Evolutionary conservation across 1,284 basidiomycete genomes (phyloP).

Genomic region (Irpex lacteus): DNA sequence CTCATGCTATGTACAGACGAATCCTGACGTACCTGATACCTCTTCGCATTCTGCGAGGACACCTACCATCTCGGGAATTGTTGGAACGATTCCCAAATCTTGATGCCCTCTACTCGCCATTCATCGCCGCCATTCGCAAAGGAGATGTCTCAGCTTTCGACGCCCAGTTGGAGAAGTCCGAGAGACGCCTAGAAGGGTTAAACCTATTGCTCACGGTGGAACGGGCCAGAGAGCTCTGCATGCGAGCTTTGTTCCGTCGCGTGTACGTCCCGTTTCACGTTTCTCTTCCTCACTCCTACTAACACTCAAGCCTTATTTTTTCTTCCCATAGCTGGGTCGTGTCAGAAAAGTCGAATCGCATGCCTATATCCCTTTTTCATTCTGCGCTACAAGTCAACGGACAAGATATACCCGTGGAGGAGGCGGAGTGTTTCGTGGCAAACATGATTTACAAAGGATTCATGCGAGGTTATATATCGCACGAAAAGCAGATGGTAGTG

Average conservation of each 20-base stretch:
- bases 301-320: neutral
- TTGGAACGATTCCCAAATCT: constrained; percentile 72
- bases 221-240: constrained; percentile 82
- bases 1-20: constrained; percentile 44
- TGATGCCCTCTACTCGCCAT: constrained; percentile 75
- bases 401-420: constrained; percentile 60
- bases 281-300: too few relatives aligned
- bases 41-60: constrained; percentile 82
- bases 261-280: too few relatives aligned
- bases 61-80: constrained; percentile 72
- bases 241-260: constrained; percentile 82
- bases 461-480: constrained; percentile 94
- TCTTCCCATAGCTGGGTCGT: constrained; percentile 67
- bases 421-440: constrained; percentile 92
- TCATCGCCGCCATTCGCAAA: constrained; percentile 71
- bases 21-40: constrained; percentile 91
- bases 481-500: constrained; percentile 92
- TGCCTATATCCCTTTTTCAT: constrained; percentile 79
- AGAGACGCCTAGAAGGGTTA: constrained; percentile 72
- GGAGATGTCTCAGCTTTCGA: constrained; percentile 87
- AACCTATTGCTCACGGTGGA: constrained; percentile 88
- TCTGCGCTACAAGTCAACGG: constrained; percentile 67
- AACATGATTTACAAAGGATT: constrained; percentile 94
- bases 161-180: constrained; percentile 63
- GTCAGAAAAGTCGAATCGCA: constrained; percentile 66